These are phyloP conservation scores for Rhodotorula sp. DNA, from an alignment of 1,284 basidiomycete species.

Conservation along the genomic window DNA sequence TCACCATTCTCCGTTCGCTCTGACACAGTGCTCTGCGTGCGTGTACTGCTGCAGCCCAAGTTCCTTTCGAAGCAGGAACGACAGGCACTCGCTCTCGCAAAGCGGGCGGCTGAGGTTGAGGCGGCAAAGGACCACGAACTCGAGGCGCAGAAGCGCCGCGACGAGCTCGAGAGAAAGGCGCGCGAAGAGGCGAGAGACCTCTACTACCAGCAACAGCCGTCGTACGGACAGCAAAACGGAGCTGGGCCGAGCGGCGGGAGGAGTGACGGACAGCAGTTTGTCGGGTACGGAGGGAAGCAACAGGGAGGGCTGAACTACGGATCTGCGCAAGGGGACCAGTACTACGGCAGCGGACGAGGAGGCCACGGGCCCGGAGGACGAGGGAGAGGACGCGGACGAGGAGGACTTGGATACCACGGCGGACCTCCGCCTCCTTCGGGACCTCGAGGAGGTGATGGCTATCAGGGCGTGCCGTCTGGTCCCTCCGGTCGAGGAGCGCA, in stretches of 20 bases:
- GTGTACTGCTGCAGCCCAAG: slow-evolving; percentile 61
- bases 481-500: background rate
- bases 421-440: background rate
- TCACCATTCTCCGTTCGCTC: background rate
- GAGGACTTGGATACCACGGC: slow-evolving; percentile 13
- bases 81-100: slow-evolving; percentile 78
- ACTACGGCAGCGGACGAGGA: background rate
- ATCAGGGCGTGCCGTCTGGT: slow-evolving; percentile 13
- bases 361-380: background rate
- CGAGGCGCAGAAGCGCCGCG: slow-evolving; percentile 59
- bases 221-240: background rate
- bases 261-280: background rate
- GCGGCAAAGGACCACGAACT: slow-evolving; percentile 63
- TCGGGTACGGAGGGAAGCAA: slow-evolving; percentile 3
- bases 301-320: slow-evolving; percentile 12
- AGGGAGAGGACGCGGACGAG: slow-evolving; percentile 4
- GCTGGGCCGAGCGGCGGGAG: background rate
- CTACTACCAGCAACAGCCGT: background rate
- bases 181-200: slow-evolving; percentile 58
- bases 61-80: slow-evolving; percentile 85
- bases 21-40: background rate
- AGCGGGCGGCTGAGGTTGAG: slow-evolving; percentile 73
- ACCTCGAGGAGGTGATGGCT: background rate
- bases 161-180: slow-evolving; percentile 69
- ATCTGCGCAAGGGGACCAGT: background rate